Base-by-base conservation (phyloP, 306 rosid species). In the Hippophae tibetana region DNA sequence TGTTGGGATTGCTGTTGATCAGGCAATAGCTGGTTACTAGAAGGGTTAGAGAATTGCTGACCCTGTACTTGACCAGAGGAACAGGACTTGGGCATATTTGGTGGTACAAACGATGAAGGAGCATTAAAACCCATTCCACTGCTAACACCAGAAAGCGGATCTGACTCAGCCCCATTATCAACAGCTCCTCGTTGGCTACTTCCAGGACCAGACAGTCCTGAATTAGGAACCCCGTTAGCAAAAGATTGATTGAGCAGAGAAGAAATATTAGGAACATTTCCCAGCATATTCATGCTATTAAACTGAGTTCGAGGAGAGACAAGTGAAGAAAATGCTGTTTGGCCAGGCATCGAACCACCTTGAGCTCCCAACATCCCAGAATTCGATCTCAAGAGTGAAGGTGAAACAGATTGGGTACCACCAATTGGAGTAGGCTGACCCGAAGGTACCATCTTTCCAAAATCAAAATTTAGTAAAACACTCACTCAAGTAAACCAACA, bases 361-460 rank as follows among this genome's bases (percentile, higher is more conserved):
- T 83, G 96, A 80, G 67, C 82, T 67, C 95, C 98, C 78, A 85
- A 13, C 84, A 90, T 72, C 69, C 92, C 98, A 3, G 98, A 90
- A 74, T 87, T 83, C 0, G 95, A 72, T 67, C 98, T 82, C 84
- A 90, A 66, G 57, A 87, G 86, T 6, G 96, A 83, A 41, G 96
- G 80, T 0, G 90, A 54, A 52, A 90, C 87, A 66, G 98, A 87
- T 73, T 85, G 98, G 73, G 82, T 66, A 71, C 94, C 83, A 65
- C 96, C 92, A 62, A 90, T 87, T 10, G 82, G 89, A 57, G 89
- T 78, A 72, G 95, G 81, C 56, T 89, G 89, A 84, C 96, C 98
- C 46, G 94, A 86, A 56, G 90, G 89, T 50, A 79, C 92, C 98
- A 90, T 90, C 74, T 64, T 78, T 72, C 62, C 70, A 70, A 58